These are phyloP conservation scores for Hirschioporus abietinus DNA, from an alignment of 768 basidiomycete species.

Conservation along the genomic window DNA sequence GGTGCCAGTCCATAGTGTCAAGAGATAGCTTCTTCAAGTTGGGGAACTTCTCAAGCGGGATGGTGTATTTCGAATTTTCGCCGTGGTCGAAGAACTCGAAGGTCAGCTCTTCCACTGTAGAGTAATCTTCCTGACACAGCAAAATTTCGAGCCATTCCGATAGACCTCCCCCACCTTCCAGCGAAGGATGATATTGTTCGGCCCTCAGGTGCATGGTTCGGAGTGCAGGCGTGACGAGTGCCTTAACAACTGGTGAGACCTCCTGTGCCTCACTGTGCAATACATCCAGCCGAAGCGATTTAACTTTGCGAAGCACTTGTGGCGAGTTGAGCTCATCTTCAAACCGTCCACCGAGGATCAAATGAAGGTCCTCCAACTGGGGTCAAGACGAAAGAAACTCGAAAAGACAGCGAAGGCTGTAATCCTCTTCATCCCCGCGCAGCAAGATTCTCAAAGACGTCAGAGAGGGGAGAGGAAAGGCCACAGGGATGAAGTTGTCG, in stretches of 20 bases:
- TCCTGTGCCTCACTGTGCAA: not conserved
- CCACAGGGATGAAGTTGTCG: too few relatives aligned
- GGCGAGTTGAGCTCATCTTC: not conserved
- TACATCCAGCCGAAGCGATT: not conserved
- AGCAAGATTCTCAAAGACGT: not conserved
- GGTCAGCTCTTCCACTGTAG: not conserved
- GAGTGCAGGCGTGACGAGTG: not conserved
- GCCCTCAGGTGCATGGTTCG: not conserved
- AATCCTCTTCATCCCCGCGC: not conserved
- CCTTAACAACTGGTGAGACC: not conserved
- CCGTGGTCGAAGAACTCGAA: not conserved
- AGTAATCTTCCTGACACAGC: not conserved
- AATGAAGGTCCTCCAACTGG: not conserved
- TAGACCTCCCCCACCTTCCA: not conserved
- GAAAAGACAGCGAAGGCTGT: not conserved
- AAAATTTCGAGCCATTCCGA: not conserved
- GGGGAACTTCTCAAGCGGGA: not conserved
- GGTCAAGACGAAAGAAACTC: not conserved
- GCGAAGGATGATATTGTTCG: not conserved
- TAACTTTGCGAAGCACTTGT: not conserved
- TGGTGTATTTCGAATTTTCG: not conserved
- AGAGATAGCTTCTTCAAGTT: not conserved
- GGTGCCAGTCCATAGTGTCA: not conserved
- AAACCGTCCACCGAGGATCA: not conserved
- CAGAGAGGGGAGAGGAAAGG: not conserved